phyloP scores from a whole-genome alignment of 73 alveolate genomes.

The Symbiodinium pilosum region DNA sequence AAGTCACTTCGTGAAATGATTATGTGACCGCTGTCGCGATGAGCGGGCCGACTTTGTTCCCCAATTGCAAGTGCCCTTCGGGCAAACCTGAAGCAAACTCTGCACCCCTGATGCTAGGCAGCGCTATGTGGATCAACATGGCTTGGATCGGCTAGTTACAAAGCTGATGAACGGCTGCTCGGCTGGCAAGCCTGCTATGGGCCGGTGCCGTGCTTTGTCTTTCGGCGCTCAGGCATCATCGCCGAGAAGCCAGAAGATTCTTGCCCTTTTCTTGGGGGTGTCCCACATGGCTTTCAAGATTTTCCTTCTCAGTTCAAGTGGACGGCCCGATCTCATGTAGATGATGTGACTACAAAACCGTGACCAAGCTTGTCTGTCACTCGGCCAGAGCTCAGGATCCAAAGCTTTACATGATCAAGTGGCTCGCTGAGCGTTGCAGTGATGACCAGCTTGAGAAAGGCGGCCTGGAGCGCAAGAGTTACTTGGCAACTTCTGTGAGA shows the following conservation, averaged over 20 bases:
- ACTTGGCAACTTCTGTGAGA: neutral
- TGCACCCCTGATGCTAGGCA: too few relatives aligned
- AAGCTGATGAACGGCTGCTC: constrained; percentile 83
- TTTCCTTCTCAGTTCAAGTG: too few relatives aligned
- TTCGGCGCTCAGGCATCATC: constrained; percentile 29
- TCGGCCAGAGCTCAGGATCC: constrained; percentile 32
- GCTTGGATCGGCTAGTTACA: constrained; percentile 79
- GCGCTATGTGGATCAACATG: constrained; percentile 80
- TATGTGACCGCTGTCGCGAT: too few relatives aligned
- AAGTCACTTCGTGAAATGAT: too few relatives aligned
- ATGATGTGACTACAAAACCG: too few relatives aligned
- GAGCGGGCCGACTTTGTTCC: too few relatives aligned
- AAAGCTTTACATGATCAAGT: constrained; percentile 78
- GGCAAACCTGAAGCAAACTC: too few relatives aligned
- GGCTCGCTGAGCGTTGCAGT: constrained; percentile 82
- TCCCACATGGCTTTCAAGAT: too few relatives aligned
- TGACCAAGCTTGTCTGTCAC: neutral
- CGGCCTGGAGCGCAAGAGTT: constrained; percentile 81
- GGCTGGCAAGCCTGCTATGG: neutral
- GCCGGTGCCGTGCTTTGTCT: neutral
- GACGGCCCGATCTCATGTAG: too few relatives aligned
- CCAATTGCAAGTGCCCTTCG: too few relatives aligned
- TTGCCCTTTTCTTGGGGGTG: neutral
- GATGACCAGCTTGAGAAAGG: constrained; percentile 85
- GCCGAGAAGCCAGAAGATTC: constrained; percentile 90